Percentiles rank a stretch among this genome's conserved stretches.
phyloP scores from a whole-genome alignment of 2,329 filamentous ascomycete species.

The Cladophialophora exuberans region DNA sequence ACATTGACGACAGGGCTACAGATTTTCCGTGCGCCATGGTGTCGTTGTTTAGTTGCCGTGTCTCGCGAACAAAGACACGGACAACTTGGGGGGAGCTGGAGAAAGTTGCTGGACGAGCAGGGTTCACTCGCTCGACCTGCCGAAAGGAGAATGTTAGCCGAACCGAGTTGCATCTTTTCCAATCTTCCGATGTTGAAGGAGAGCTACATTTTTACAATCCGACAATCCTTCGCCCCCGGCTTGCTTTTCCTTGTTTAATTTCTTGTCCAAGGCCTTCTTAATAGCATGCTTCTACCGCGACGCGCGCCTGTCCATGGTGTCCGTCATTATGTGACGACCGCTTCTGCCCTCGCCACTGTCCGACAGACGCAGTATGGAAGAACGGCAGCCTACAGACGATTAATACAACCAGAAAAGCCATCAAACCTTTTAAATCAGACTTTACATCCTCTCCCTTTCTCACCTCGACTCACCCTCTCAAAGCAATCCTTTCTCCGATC shows the following conservation, averaged over 20 bases:
- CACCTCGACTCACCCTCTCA: slow-evolving; percentile 17
- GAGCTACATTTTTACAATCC: too few species aligned
- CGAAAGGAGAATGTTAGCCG: slow-evolving; percentile 19
- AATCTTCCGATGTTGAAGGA: too few species aligned
- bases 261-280: background rate
- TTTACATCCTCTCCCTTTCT: slow-evolving; percentile 15
- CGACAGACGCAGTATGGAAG: slow-evolving; percentile 29
- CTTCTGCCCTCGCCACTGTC: slow-evolving; percentile 24
- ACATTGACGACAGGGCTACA: slow-evolving; percentile 25
- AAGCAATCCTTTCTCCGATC: slow-evolving; percentile 25
- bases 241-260: background rate
- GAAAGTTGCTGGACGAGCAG: too few species aligned
- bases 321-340: slow-evolving; percentile 33
- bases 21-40: slow-evolving; percentile 24
- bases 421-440: slow-evolving; percentile 10
- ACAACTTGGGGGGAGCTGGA: background rate
- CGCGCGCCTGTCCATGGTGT: slow-evolving; percentile 27
- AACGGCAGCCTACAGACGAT: slow-evolving; percentile 27
- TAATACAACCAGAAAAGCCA: slow-evolving; percentile 9
- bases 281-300: slow-evolving; percentile 33
- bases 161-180: slow-evolving; percentile 17
- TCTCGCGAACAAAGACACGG: background rate
- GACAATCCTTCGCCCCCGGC: slow-evolving; percentile 6
- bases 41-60: background rate
- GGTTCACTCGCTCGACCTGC: too few species aligned